Percentiles rank a stretch among this genome's conserved stretches.
phyloP scores from a whole-genome alignment of 1,284 basidiomycete genomes.

The Omphalotus olearius region DNA sequence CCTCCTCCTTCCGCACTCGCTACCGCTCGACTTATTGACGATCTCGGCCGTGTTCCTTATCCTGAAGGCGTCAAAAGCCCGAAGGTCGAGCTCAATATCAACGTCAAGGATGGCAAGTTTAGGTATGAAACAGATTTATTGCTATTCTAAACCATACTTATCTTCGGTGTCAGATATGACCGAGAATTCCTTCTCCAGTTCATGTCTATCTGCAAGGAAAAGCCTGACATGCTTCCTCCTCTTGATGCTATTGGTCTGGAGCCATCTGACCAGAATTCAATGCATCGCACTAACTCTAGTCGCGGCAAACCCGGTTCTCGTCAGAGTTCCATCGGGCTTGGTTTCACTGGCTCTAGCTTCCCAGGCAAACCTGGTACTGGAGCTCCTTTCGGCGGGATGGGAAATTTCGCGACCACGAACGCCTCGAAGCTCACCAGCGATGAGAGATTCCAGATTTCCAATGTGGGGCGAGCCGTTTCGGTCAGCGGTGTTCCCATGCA shows the following conservation, averaged over 20 bases:
- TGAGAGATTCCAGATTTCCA: constrained; percentile 61
- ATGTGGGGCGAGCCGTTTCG: constrained; percentile 40
- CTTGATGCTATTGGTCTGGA: constrained; percentile 92
- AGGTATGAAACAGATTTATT: constrained; percentile 41
- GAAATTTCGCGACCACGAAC: constrained; percentile 61
- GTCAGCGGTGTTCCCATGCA: constrained; percentile 39
- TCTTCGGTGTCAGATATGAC: constrained; percentile 67
- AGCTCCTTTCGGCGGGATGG: constrained; percentile 57
- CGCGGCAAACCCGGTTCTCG: constrained; percentile 45
- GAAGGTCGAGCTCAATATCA: constrained; percentile 79
- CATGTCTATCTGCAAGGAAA: constrained; percentile 93
- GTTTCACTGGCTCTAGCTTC: constrained; percentile 32
- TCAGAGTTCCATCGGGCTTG: constrained; percentile 53
- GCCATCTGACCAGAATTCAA: constrained; percentile 55
- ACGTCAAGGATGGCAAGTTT: constrained; percentile 87
- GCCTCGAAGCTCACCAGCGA: constrained; percentile 64
- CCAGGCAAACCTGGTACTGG: constrained; percentile 34
- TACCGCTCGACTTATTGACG: constrained; percentile 79
- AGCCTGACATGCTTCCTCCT: constrained; percentile 86
- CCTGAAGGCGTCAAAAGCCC: constrained; percentile 85
- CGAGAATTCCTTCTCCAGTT: constrained; percentile 98
- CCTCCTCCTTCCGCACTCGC: constrained; percentile 66
- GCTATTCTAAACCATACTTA: background rate
- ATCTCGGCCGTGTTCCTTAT: constrained; percentile 78
- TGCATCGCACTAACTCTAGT: constrained; percentile 61